A percentile compares a stretch with the other conserved stretches of the same genome.
Evolutionary conservation across 2,329 filamentous ascomycete species (phyloP).

Genomic region (Colletotrichum lini): DNA sequence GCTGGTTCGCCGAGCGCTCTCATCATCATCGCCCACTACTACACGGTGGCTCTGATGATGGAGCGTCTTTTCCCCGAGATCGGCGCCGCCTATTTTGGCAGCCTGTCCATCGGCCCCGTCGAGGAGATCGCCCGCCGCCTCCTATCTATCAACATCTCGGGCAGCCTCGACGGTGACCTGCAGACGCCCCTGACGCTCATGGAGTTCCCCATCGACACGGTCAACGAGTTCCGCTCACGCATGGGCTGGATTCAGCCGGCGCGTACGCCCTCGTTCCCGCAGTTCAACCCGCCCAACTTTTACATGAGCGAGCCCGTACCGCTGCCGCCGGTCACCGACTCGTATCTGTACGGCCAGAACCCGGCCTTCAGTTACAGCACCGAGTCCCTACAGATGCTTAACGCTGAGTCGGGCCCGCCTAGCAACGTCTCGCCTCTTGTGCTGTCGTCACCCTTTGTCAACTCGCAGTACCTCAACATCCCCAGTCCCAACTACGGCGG

Average conservation of each 20-base stretch:
- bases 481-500: conserved; percentile 73
- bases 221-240: conserved; percentile 76
- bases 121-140: conserved; percentile 88
- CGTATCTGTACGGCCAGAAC: conserved; percentile 68
- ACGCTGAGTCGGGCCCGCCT: conserved; percentile 61
- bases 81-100: conserved; percentile 89
- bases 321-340: conserved; percentile 57
- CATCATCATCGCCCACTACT: conserved; percentile 90
- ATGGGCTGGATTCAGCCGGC: conserved; percentile 77
- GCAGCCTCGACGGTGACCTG: conserved; percentile 68
- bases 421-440: conserved; percentile 68
- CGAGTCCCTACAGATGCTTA: conserved; percentile 72
- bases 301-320: conserved; percentile 62
- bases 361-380: conserved; percentile 75
- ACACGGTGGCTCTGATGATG: conserved; percentile 87
- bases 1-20: conserved; percentile 83
- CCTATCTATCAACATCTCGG: conserved; percentile 75
- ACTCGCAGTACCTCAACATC: conserved; percentile 72
- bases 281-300: conserved; percentile 71
- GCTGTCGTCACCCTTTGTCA: conserved; percentile 68
- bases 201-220: conserved; percentile 80
- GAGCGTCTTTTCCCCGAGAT: conserved; percentile 94
- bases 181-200: conserved; percentile 77
- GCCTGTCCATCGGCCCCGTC: conserved; percentile 83
- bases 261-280: conserved; percentile 72